Percentiles rank a stretch among this genome's conserved stretches.
Evolutionary conservation across 2,329 filamentous ascomycete species (phyloP).

Genomic region (Periglandula ipomoeae): DNA sequence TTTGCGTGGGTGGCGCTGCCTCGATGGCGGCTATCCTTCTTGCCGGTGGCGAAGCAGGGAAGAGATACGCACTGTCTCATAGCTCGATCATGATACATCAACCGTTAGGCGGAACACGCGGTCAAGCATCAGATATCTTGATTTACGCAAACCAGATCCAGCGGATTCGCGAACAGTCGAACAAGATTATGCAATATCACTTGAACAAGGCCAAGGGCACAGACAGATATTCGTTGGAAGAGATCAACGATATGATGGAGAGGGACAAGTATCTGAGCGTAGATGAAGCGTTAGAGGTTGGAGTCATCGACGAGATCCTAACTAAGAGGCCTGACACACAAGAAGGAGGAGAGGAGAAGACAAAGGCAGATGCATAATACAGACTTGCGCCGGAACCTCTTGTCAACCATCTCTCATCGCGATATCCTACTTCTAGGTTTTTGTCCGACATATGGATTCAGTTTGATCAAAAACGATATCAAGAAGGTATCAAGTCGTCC

Average conservation of each 20-base stretch:
- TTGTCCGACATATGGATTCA: too few species aligned
- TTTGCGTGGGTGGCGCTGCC: constrained; percentile 89
- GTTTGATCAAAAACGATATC: too few species aligned
- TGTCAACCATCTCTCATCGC: not conserved
- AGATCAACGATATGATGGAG: constrained; percentile 94
- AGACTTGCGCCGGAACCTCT: not conserved
- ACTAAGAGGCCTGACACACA: constrained; percentile 43
- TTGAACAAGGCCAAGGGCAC: constrained; percentile 67
- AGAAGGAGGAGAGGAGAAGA: constrained; percentile 23
- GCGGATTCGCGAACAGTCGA: constrained; percentile 73
- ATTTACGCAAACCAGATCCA: constrained; percentile 98
- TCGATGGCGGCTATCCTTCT: constrained; percentile 90
- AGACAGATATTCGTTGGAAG: constrained; percentile 69
- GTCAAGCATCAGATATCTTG: constrained; percentile 71
- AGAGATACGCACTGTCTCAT: constrained; percentile 85
- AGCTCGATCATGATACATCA: constrained; percentile 97
- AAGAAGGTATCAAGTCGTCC: too few species aligned
- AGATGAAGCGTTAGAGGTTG: constrained; percentile 78
- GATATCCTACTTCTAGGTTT: not conserved
- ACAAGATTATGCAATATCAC: constrained; percentile 81
- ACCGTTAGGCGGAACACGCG: constrained; percentile 64
- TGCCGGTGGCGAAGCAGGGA: constrained; percentile 74
- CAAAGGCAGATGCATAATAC: not conserved
- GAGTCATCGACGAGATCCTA: constrained; percentile 86
- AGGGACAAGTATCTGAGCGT: constrained; percentile 90